phyloP scores from a whole-genome alignment of 2,329 filamentous ascomycete species.

The Alternaria ventricosa region DNA sequence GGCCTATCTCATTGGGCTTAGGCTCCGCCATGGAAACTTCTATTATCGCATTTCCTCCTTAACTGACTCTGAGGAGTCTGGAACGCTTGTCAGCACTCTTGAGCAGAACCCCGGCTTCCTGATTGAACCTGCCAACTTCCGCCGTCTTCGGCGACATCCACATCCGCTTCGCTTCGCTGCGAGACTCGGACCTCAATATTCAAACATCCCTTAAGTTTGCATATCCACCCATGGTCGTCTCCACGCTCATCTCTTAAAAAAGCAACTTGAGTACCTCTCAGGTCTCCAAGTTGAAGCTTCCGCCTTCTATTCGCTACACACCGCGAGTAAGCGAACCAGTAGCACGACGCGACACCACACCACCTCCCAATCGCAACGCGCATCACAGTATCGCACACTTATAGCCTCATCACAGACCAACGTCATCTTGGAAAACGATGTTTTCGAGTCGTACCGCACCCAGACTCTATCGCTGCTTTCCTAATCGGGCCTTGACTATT shows the following conservation, averaged over 20 bases:
- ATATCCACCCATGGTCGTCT: constrained; percentile 21
- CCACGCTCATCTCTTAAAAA: constrained; percentile 14
- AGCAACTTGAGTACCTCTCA: constrained; percentile 13
- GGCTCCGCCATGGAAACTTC: not conserved
- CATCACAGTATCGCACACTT: constrained; percentile 27
- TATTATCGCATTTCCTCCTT: not conserved
- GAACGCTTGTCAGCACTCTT: not conserved
- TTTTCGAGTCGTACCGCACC: constrained; percentile 20
- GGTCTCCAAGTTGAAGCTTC: constrained; percentile 16
- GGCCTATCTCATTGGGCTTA: not conserved
- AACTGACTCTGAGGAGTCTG: not conserved
- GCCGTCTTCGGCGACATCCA: not conserved
- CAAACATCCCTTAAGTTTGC: constrained; percentile 32
- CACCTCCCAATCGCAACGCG: constrained; percentile 33
- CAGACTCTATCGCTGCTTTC: constrained; percentile 9
- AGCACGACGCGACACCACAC: constrained; percentile 27
- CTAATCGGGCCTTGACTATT: constrained; percentile 24
- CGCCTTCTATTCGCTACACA: constrained; percentile 35
- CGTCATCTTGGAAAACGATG: constrained; percentile 11
- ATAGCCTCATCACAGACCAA: constrained; percentile 14
- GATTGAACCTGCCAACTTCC: not conserved
- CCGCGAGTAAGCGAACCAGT: constrained; percentile 36
- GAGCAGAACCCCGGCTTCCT: not conserved
- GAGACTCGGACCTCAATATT: not conserved
- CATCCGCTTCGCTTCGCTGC: not conserved